These are phyloP conservation scores for Ceratocystis huliohia DNA, from an alignment of 2,329 filamentous ascomycete species.

Conservation along the genomic window DNA sequence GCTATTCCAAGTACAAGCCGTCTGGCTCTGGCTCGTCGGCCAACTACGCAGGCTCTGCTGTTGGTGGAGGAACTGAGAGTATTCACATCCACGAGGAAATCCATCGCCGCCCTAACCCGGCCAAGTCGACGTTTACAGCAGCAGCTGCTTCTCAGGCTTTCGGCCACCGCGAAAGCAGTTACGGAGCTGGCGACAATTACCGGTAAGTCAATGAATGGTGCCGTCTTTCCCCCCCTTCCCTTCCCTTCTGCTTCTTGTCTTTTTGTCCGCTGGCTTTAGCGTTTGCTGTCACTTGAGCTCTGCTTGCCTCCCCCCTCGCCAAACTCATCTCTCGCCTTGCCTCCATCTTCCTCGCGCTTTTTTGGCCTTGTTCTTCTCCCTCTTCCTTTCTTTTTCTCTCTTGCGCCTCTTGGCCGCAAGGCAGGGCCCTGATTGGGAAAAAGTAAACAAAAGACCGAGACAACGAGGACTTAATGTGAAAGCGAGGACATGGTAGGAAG, in stretches of 20 bases:
- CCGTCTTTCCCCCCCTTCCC: too few relatives aligned
- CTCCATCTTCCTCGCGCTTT: not conserved
- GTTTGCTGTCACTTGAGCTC: not conserved
- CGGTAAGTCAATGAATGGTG: slow-evolving; percentile 17
- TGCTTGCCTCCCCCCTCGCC: slow-evolving; percentile 20
- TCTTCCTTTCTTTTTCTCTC: slow-evolving; percentile 23
- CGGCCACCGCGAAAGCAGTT: slow-evolving; percentile 3
- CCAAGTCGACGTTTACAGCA: slow-evolving; percentile 15
- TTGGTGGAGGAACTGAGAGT: slow-evolving; percentile 4
- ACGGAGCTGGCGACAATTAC: slow-evolving; percentile 15
- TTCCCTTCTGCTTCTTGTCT: not conserved
- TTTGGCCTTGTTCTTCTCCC: not conserved
- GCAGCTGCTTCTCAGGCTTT: slow-evolving; percentile 10
- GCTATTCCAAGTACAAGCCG: not conserved
- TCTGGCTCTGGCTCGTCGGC: not conserved
- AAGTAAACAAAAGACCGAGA: slow-evolving; percentile 15
- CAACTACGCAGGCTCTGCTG: slow-evolving; percentile 8
- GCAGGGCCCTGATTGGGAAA: slow-evolving; percentile 1
- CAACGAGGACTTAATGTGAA: not conserved
- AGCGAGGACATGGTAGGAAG: not conserved
- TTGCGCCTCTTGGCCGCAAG: slow-evolving; percentile 8
- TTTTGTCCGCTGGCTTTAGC: not conserved
- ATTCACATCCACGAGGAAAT: slow-evolving; percentile 19
- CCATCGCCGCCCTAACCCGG: slow-evolving; percentile 14
- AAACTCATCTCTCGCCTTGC: not conserved